phyloP scores from a whole-genome alignment of 495 filamentous ascomycete genomes.

The Oidiodendron maius region DNA sequence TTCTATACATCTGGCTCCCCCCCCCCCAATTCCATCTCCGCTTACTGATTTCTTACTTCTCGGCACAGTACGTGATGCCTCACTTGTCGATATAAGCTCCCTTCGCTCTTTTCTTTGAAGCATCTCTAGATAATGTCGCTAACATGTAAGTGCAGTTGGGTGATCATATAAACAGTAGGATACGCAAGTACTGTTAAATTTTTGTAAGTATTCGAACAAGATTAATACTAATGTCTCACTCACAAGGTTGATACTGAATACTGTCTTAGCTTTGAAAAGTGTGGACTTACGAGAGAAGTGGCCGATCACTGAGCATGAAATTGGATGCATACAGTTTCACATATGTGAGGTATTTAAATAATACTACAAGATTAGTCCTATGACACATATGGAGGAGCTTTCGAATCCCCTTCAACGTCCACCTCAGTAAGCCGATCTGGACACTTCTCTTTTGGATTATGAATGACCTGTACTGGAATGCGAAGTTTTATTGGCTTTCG shows the following conservation, averaged over 20 bases:
- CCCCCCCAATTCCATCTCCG: conserved; percentile 10
- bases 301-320: no score
- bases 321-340: no score
- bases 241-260: no score
- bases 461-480: neutral
- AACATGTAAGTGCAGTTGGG: conserved; percentile 8
- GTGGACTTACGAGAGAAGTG: no score
- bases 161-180: no score
- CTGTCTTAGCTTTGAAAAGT: no score
- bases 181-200: no score
- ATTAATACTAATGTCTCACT: no score
- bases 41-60: conserved; percentile 8
- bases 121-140: conserved; percentile 12
- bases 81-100: conserved; percentile 7
- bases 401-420: neutral
- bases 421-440: neutral
- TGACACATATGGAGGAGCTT: neutral
- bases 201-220: no score
- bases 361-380: no score
- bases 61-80: conserved; percentile 9
- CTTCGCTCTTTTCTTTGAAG: conserved; percentile 12
- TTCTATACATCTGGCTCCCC: conserved; percentile 4
- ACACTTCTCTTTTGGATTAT: neutral
- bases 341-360: no score
- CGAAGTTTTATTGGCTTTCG: neutral